Conservation (phyloP, 2,329 filamentous ascomycete species). For the Trichoderma harzianum region DNA sequence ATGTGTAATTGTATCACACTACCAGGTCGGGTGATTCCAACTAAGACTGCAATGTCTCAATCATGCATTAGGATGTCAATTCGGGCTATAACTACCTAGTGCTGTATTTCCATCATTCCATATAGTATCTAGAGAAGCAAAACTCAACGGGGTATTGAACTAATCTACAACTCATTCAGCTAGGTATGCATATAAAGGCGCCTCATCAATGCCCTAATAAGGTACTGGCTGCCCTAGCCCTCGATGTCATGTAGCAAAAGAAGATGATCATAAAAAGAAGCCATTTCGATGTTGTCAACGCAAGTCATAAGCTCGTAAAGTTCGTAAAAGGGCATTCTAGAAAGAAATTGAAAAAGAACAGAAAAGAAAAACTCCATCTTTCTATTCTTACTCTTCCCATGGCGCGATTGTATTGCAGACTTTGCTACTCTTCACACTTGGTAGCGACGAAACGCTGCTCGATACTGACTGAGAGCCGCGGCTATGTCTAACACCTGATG, state of each 20-base stretch:
- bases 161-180: not conserved
- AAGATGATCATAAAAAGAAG: not conserved
- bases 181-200: not conserved
- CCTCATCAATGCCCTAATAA: not conserved
- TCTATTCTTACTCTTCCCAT: slow-evolving; percentile 28
- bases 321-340: not conserved
- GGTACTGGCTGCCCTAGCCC: not conserved
- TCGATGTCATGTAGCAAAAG: not conserved
- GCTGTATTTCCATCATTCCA: not conserved
- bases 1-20: not conserved
- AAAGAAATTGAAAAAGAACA: not conserved
- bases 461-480: slow-evolving; percentile 33
- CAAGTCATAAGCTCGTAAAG: slow-evolving; percentile 12
- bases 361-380: not conserved
- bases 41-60: not conserved
- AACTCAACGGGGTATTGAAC: not conserved
- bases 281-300: not conserved
- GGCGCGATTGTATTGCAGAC: slow-evolving; percentile 33
- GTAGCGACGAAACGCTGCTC: slow-evolving; percentile 34
- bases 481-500: slow-evolving; percentile 27
- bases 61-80: not conserved
- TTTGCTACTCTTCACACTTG: slow-evolving; percentile 30
- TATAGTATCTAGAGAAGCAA: not conserved
- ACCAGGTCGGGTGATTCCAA: not conserved
- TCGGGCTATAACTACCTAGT: not conserved